These are phyloP conservation scores for Dimocarpus longan DNA, from an alignment of 345 rosid genomes.

Conservation along the genomic window DNA sequence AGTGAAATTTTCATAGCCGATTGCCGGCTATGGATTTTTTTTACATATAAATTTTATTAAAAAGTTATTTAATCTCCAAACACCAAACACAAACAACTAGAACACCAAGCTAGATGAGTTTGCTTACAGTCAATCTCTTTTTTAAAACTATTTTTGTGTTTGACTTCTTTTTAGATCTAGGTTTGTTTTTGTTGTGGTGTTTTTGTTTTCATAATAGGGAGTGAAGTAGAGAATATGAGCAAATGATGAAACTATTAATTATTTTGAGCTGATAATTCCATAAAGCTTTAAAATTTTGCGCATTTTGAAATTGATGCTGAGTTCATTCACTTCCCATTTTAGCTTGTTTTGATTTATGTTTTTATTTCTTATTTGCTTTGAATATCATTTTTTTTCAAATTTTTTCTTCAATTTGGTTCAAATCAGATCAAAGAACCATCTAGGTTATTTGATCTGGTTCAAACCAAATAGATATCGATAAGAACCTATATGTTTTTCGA, in stretches of 20 bases:
- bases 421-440: too few species aligned
- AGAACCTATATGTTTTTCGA: too few species aligned
- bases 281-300: slow-evolving; percentile 52
- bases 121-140: too few species aligned
- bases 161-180: background rate
- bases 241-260: slow-evolving; percentile 43
- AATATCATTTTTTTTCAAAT: background rate
- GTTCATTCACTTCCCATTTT: background rate
- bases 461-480: too few species aligned
- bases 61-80: background rate
- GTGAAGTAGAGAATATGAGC: slow-evolving; percentile 29
- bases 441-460: too few species aligned
- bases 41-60: too few species aligned
- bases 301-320: slow-evolving; percentile 70
- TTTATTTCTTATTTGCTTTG: background rate
- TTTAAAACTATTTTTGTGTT: background rate
- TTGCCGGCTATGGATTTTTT: too few species aligned
- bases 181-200: too few species aligned
- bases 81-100: too few species aligned
- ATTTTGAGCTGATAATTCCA: slow-evolving; percentile 31
- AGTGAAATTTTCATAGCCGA: too few species aligned
- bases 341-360: background rate
- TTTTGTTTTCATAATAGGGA: background rate
- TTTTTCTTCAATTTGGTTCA: too few species aligned
- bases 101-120: background rate